Evolutionary conservation across 805 yeast species (phyloP), one percentile per base, ranked within the genome.

Genomic region (Priceomyces haplophilus): DNA sequence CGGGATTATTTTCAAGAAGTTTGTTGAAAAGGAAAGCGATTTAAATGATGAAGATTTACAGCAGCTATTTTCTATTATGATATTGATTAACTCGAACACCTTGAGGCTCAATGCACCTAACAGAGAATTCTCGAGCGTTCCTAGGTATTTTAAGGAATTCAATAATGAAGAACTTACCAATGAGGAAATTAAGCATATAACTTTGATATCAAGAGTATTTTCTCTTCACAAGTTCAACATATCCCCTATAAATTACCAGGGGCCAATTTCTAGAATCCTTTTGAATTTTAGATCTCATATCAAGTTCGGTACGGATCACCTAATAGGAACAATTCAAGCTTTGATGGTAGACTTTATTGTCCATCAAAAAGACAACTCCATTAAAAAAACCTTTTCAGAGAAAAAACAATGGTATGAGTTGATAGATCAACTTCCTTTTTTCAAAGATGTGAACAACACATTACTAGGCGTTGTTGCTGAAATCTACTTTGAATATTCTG

Each of bases 251-350:
- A 78, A 75, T 38, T 82, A 79, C 62, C 75, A 76, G 35, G 90
- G 90, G 2, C 89, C 88, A 11, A 69, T 88, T 25, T 85, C 88
- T 13, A 77, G 83, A 50, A 75, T 78, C 30, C 66, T 87, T 27
- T 67, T 86, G 38, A 76, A 79, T 34, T 85, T 83, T 58, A 75
- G 89, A 55, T 82, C 88, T 15, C 79, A 80, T 43, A 58, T 84
- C 37, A 73, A 79, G 42, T 75, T 75, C 37, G 59, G 84, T 37
- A 73, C 73, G 23, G 64, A 61, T 17, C 72, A 72, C 33, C 56
- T 80, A 20, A 73, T 78, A 46, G 81, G 80, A 48, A 61, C 82
- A n/a, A 57, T 80, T 21, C 84, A 80, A 50, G 52, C 69, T 72
- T 37, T 73, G 70, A 39, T 54, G 71, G 44, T 75, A 72, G 55